Percentiles rank a stretch among this genome's conserved stretches.
Evolutionary conservation across 306 rosid species (phyloP).

Genomic region (Castanea mollissima): DNA sequence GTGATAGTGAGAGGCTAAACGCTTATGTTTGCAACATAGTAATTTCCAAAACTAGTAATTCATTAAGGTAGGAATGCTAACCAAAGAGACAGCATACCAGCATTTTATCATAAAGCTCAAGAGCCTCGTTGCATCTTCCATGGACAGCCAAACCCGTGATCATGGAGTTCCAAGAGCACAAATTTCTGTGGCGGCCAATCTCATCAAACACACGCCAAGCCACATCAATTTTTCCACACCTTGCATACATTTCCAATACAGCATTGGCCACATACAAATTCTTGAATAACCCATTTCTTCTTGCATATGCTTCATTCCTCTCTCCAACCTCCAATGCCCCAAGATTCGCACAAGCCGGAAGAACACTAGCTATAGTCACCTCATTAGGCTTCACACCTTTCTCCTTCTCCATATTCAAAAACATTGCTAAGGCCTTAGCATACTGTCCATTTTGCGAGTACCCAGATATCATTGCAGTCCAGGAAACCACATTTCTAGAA

Average conservation of each 20-base stretch:
- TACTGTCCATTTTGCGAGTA: conserved; percentile 54
- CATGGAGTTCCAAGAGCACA: conserved; percentile 79
- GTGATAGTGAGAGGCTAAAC: conserved; percentile 15
- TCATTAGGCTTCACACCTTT: conserved; percentile 51
- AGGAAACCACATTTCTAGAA: conserved; percentile 62
- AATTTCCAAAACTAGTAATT: neutral
- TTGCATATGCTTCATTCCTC: conserved; percentile 69
- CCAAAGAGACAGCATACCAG: conserved; percentile 35
- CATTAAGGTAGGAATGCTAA: conserved; percentile 10
- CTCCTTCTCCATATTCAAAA: conserved; percentile 57
- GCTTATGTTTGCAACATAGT: conserved; percentile 15
- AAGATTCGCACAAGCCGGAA: conserved; percentile 83
- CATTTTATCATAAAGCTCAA: conserved; percentile 70
- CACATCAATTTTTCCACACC: conserved; percentile 63
- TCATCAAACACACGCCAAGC: conserved; percentile 61
- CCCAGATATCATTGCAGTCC: conserved; percentile 74
- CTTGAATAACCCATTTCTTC: conserved; percentile 51
- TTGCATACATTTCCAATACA: conserved; percentile 67
- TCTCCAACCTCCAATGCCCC: conserved; percentile 75
- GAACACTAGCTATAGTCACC: conserved; percentile 72
- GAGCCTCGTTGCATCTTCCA: conserved; percentile 53
- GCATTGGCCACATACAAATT: conserved; percentile 64
- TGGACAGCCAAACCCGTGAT: conserved; percentile 81
- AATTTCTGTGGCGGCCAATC: conserved; percentile 53
- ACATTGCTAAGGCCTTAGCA: conserved; percentile 59